Base-by-base conservation (phyloP, 768 basidiomycete genomes). In the Phylloporus arenicola region DNA sequence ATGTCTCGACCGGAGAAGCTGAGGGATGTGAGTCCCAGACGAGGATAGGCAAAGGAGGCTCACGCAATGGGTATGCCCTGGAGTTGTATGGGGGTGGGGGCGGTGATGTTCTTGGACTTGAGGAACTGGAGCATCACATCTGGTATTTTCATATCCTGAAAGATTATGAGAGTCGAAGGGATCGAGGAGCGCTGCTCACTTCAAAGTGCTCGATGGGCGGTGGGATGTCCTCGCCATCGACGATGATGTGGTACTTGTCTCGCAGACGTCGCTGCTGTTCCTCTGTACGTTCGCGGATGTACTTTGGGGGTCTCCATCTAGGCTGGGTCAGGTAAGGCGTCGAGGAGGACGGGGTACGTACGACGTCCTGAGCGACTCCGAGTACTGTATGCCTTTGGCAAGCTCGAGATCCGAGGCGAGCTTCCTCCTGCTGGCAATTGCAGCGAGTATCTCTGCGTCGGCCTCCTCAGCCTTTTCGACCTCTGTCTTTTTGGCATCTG, bases 71-170 rank as follows among this genome's bases (percentile, higher is more conserved):
- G 94, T 50, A 99, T 86, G 20, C 96, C 96, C 70, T 98, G 96
- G 16, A 97, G 74, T 66, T 99, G 96, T 60, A 99, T 99, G 2
- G 96, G 96, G 3, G 96, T 93, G 0, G 96, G 96, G 33, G 73
- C 75, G 3, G 75, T 75, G 62, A 99, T 99, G 42, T 88, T 85
- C 51, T 93, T 92, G 29, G 81, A 77, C 67, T 83, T 86, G 43
- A 99, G 77, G 67, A 86, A 86, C 51, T 88, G 80, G 9, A 98
- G 71, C 39, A 98, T 82, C 3, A 85, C 77, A 35, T 79, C 79
- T 7, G 95, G 96, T n/a, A 99, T 84, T 75, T 97, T 98, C 96
- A 99, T 99, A 64, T 98, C 95, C 88, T 94, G 52, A 31, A 44
- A 43, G 34, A 52, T 49, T 42, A 57, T 51, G 34, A 55, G 42